phyloP scores from a whole-genome alignment of 2,329 filamentous ascomycete genomes.

The Botryotinia narcissicola region DNA sequence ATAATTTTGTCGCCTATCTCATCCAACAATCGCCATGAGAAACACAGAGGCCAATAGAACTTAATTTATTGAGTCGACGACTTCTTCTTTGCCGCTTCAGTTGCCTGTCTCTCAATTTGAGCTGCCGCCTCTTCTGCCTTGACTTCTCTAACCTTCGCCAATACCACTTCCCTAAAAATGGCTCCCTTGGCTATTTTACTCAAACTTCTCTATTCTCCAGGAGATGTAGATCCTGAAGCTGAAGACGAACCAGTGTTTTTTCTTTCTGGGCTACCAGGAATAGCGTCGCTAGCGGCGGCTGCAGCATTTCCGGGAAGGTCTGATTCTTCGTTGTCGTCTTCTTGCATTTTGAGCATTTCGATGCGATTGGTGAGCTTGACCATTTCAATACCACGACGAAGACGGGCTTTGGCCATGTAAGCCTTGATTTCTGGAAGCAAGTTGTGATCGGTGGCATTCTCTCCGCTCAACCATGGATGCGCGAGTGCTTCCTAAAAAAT shows the following conservation, averaged over 20 bases:
- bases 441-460: conserved; percentile 93
- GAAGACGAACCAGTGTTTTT: conserved; percentile 22
- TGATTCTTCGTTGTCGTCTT: conserved; percentile 80
- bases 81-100: conserved; percentile 34
- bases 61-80: conserved; percentile 25
- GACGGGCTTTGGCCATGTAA: conserved; percentile 86
- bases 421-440: conserved; percentile 94
- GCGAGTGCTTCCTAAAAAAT: conserved; percentile 65
- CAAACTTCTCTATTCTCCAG: conserved; percentile 44
- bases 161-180: conserved; percentile 91
- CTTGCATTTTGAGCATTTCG: conserved; percentile 88
- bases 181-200: conserved; percentile 57
- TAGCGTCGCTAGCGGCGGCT: conserved; percentile 53
- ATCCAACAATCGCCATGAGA: neutral
- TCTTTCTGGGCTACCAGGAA: conserved; percentile 26
- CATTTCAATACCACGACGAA: conserved; percentile 90
- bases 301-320: conserved; percentile 54
- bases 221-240: conserved; percentile 20
- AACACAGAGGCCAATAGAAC: neutral
- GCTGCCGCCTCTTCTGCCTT: conserved; percentile 79
- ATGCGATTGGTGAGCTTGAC: conserved; percentile 96
- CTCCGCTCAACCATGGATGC: conserved; percentile 86
- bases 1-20: neutral
- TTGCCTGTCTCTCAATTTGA: conserved; percentile 51
- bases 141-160: conserved; percentile 90